Evolutionary conservation across 306 rosid species (phyloP), one percentile per base, ranked within the genome.

Genomic region (Casuarina glauca): DNA sequence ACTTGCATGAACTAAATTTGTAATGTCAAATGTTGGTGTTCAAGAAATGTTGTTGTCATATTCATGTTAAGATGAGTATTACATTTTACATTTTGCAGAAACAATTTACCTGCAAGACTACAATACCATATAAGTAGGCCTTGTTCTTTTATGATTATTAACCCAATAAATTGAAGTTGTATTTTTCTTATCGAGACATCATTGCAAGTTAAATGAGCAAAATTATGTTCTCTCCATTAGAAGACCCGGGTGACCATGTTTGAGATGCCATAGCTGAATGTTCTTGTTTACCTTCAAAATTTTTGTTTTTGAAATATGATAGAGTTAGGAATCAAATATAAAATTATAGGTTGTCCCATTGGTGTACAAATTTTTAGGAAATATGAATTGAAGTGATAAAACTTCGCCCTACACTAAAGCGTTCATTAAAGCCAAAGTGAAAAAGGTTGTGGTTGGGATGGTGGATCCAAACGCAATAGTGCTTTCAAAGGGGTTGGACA

Each of bases 381-480:
- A 41, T 67, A 60, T 70, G 74, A 26, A 75, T 76, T 26, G 10
- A 26, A 79, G 57, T 78, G 74, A 79, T 81, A 51, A 72, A 72
- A 60, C 82, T 74, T 95, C 97, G 2, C 98, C 98, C 6, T 94
- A 95, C 70, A 88, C 93, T 36, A 93, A 94, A 79, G 97, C 97
- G 45, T 76, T 94, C 19, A 83, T 92, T 51, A 87, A 86, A 83
- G 97, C 97, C 79, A 92, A 81, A 88, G 88, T 94, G 79, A 88
- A 86, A 73, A 88, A 81, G 72, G 97, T 94, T 38, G 98, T 90
- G 69, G 82, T 94, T 15, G 98, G 98, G 67, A 90, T 92, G 97
- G 96, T 94, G 78, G 98, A 94, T 89, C 95, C 95, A 13, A 94
- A 94, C 79, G 97, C 97, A 63, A 78, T 90, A 52, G 98, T 94